Conservation (phyloP, 768 basidiomycete species). For the Rhizopogon salebrosus region DNA sequence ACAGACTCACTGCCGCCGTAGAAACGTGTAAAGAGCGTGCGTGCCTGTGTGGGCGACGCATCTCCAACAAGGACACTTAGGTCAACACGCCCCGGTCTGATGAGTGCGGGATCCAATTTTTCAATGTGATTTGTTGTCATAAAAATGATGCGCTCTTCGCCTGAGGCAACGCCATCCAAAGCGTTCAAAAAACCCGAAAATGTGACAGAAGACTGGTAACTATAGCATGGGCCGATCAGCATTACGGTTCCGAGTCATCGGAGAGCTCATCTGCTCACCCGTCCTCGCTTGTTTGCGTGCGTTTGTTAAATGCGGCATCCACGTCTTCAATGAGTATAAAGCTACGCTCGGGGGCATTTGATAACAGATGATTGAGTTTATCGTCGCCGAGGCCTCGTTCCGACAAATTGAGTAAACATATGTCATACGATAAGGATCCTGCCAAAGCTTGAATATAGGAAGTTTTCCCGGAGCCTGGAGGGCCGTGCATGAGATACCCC, state of each 20-base stretch:
- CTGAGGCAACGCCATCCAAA: constrained; percentile 94
- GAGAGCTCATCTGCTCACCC: constrained; percentile 53
- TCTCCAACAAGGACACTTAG: constrained; percentile 80
- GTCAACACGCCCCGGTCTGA: constrained; percentile 95
- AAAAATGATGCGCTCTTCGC: constrained; percentile 97
- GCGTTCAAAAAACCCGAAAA: constrained; percentile 98
- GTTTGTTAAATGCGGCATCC: constrained; percentile 94
- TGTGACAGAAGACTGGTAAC: constrained; percentile 92
- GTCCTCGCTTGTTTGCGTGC: constrained; percentile 85
- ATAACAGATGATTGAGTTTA: constrained; percentile 88
- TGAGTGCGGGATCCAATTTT: constrained; percentile 86
- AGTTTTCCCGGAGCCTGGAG: constrained; percentile 96
- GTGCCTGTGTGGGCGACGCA: constrained; percentile 77
- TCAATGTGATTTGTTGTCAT: constrained; percentile 98
- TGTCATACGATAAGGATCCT: constrained; percentile 88
- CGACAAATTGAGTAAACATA: constrained; percentile 91
- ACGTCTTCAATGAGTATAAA: constrained; percentile 97
- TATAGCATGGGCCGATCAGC: constrained; percentile 22
- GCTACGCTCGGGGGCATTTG: constrained; percentile 88
- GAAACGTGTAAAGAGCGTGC: constrained; percentile 75
- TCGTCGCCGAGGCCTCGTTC: constrained; percentile 96
- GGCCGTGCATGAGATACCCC: constrained; percentile 92
- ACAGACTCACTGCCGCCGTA: constrained; percentile 51
- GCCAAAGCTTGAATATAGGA: constrained; percentile 98
- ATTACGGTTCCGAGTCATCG: neutral